Base-by-base conservation (phyloP, 129 eudicot genomes). In the Scalesia atractyloides region DNA sequence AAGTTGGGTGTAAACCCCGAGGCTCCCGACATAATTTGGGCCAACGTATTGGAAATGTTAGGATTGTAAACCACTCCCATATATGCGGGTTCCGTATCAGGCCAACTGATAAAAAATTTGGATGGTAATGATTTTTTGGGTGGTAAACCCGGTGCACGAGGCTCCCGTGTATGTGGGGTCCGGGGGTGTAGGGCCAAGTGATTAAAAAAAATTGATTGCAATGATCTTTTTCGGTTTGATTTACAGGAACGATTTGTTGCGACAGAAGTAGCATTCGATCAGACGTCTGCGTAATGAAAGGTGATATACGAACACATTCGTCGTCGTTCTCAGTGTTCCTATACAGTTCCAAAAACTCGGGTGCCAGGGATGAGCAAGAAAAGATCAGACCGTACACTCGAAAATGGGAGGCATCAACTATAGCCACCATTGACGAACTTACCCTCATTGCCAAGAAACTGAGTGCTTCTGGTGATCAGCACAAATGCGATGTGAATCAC, bases 211-310 rank as follows among this genome's bases (percentile, higher is more conserved):
- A 41, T 0, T 9, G 12, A 9, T 41, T 41, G 0, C 8, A 41
- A 41, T 41, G 46, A 41, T 41, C 2, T 34, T 18, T 64, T 37
- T 22, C 33, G 54, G 46, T 37, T 14, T 46, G 10, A 57, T 78
- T 49, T 87, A 64, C 88, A 94, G 99, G 97, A 54, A 90, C 96
- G 7, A 82, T 94, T 41, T 94, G 99, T 78, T 94, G 99, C 52
- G 99, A 94, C 46, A 86, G 99, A 78, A 88, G 79, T 26, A 88
- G 93, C 62, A 52, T 78, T 47, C 81, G 99, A 3, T 78, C 99
- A 0, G 99, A 94, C 66, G 52, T 88, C 34, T 94, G 99, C 68
- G 62, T 84, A 44, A 84, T 94, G 97, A 94, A 84, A 82, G 99
- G 99, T 49, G 97, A 94, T 84, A 86, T 94, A 19, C 81, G 99